Evolutionary conservation across 2,329 filamentous ascomycete genomes (phyloP), one percentile per base, ranked within the genome.

Genomic region (Botrytis fragariae): DNA sequence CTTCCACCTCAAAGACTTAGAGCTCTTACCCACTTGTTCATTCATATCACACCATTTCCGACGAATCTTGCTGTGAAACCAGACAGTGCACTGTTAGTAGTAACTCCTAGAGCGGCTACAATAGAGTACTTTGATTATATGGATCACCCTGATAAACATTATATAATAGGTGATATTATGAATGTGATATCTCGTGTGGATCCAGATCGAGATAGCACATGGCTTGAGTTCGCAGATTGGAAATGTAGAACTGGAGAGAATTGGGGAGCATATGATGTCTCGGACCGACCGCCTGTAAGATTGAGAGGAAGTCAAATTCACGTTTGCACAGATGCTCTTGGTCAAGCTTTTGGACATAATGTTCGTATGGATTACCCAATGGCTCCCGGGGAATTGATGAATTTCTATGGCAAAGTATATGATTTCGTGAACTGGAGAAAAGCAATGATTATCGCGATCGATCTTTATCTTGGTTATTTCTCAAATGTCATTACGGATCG

Each of bases 171-270:
- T 6, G 48, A 68, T 68, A 68, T 68, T 5, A 42, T 68, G 48
- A 68, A 22, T 42, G 65, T 68, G 5, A 57, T 68, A 10, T 68
- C 65, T 1, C 65, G 65, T 37, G 65, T 68, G 9, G 65, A 68
- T 42, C 25, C 48, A 20, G 48, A 54, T 14, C 18, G 48, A 4
- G 25, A 42, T 42, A 42, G 25, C 3, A 42, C 65, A 22, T 68
- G 65, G 65, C 37, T 68, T 12, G 65, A 68, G 6, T 37, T 68
- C 35, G 65, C 35, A 14, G 65, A 68, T 54, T 68, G 65, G 65
- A 68, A 68, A 68, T 57, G 25, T 32, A 42, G 65, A 25, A 51
- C 48, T 22, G 65, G 65, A 18, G 16, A 51, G 12, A 42, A 37
- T 10, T n/a, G 8, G 20, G 64, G 65, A 37, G 22, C 32, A 29